Evolutionary conservation across 805 yeast species (phyloP).

Genomic region (Vanderwaltozyma verrucispora): DNA sequence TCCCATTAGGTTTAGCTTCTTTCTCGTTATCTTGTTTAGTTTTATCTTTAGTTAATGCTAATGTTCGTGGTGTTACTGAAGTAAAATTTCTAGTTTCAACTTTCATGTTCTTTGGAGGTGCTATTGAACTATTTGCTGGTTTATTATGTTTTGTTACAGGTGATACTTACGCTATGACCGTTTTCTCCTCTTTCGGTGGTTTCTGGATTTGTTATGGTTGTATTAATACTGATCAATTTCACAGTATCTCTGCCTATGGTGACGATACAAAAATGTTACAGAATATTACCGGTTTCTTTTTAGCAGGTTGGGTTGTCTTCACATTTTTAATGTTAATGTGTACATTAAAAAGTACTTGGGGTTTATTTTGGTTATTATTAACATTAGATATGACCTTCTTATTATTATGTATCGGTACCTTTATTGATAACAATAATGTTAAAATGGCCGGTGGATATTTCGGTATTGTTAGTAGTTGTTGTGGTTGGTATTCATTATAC

Average conservation of each 20-base stretch:
- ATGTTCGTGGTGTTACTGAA: slow-evolving; percentile 56
- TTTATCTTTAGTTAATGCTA: slow-evolving; percentile 50
- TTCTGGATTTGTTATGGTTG: slow-evolving; percentile 74
- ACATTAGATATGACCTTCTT: slow-evolving; percentile 46
- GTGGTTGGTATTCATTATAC: slow-evolving; percentile 55
- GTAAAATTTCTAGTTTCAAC: slow-evolving; percentile 54
- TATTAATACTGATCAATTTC: slow-evolving; percentile 47
- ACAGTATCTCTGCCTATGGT: slow-evolving; percentile 39
- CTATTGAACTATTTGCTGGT: slow-evolving; percentile 62
- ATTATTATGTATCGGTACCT: slow-evolving; percentile 39
- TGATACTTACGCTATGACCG: slow-evolving; percentile 64
- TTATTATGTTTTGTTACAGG: slow-evolving; percentile 69
- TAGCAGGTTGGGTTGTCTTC: slow-evolving; percentile 56
- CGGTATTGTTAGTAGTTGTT: slow-evolving; percentile 44
- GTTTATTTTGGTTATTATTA: slow-evolving; percentile 45
- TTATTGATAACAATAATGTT: slow-evolving; percentile 36
- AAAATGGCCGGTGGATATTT: slow-evolving; percentile 52
- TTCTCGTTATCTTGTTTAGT: slow-evolving; percentile 52
- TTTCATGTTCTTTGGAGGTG: slow-evolving; percentile 65
- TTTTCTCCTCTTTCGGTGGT: slow-evolving; percentile 45
- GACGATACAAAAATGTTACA: slow-evolving; percentile 34
- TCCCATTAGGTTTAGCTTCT: slow-evolving; percentile 63
- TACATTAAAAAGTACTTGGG: slow-evolving; percentile 50
- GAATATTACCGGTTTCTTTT: slow-evolving; percentile 48
- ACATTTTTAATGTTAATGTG: slow-evolving; percentile 47